Conservation (phyloP, 2,329 filamentous ascomycete species). For the Neofusicoccum sp. region DNA sequence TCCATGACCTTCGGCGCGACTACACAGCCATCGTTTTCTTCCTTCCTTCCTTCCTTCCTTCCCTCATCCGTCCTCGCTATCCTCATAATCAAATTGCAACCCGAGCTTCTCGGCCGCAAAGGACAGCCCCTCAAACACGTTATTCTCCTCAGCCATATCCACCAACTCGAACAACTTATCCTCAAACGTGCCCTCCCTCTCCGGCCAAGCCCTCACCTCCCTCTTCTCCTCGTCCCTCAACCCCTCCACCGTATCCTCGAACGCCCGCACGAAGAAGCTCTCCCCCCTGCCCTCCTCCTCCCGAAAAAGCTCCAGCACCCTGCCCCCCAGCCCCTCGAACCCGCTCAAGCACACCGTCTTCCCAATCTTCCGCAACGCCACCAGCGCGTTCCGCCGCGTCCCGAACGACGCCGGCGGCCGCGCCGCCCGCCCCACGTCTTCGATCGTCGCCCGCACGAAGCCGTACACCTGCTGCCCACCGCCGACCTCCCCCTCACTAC, state of each 20-base stretch:
- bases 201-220: not conserved
- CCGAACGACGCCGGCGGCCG: not conserved
- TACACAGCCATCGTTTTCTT: not conserved
- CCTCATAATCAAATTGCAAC: not conserved
- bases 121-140: not conserved
- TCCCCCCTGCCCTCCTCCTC: not conserved
- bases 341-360: not conserved
- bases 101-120: not conserved
- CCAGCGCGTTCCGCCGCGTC: not conserved
- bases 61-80: not conserved
- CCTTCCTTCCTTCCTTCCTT: not conserved
- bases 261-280: not conserved
- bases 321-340: not conserved
- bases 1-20: not conserved
- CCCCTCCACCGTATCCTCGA: not conserved
- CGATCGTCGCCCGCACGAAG: not conserved
- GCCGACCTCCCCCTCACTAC: not conserved
- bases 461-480: not conserved
- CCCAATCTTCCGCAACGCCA: not conserved
- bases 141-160: not conserved
- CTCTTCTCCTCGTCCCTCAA: slow-evolving; percentile 5
- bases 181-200: not conserved
- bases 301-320: not conserved
- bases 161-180: slow-evolving; percentile 4
- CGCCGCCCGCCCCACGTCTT: not conserved